A percentile compares a stretch with the other conserved stretches of the same genome.
These are phyloP conservation scores for Calonectria crousiana DNA, from an alignment of 2,329 filamentous ascomycete genomes.

Conservation along the genomic window DNA sequence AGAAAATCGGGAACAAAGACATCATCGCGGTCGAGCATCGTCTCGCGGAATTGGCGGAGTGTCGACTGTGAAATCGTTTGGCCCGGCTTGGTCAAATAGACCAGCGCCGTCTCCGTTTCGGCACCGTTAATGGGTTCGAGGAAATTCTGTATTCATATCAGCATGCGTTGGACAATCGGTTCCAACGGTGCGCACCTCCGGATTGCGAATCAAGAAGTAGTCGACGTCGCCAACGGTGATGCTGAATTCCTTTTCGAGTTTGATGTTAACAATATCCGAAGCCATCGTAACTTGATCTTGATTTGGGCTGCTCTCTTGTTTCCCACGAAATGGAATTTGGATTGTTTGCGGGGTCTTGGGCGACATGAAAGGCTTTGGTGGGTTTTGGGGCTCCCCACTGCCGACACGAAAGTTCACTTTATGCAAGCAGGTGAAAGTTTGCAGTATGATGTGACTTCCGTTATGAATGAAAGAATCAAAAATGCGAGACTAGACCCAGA, in stretches of 20 bases:
- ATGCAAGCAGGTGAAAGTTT: not conserved
- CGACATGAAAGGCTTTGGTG: too few species aligned
- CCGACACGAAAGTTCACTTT: not conserved
- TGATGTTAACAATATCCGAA: not conserved
- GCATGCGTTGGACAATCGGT: not conserved
- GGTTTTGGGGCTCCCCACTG: too few species aligned
- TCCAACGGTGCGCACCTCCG: not conserved
- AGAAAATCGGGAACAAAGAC: not conserved
- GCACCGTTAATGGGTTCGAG: not conserved
- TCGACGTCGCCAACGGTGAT: not conserved
- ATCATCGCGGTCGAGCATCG: not conserved
- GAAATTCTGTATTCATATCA: not conserved
- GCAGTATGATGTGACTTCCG: too few species aligned
- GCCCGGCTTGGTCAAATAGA: not conserved
- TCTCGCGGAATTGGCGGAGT: not conserved
- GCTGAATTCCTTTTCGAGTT: not conserved
- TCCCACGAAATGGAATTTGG: not conserved
- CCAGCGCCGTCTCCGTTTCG: not conserved
- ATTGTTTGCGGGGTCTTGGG: not conserved
- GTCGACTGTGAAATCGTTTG: not conserved
- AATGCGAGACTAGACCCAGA: not conserved
- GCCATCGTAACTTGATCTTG: not conserved
- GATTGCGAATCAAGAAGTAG: not conserved
- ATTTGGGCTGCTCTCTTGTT: not conserved
- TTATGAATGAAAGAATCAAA: not conserved